These are phyloP conservation scores for Tetrahymena malaccensis DNA, from an alignment of 73 alveolate genomes.

Conservation along the genomic window DNA sequence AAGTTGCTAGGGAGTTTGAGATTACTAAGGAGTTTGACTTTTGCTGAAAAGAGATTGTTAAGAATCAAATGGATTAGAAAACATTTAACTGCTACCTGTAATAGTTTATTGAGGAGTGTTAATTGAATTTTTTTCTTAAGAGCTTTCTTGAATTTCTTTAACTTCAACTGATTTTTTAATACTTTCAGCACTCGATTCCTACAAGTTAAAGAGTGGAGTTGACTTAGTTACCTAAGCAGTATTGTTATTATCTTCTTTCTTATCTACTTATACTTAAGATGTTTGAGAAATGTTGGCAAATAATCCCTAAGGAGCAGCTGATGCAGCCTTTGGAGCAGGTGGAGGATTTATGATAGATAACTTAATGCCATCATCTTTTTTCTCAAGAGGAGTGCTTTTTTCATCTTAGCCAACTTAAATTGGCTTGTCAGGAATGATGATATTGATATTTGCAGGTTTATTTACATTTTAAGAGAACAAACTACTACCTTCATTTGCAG, in stretches of 20 bases:
- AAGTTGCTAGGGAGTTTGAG: background rate
- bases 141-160: background rate
- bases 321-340: background rate
- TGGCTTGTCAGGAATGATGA: background rate
- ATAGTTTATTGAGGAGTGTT: background rate
- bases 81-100: background rate
- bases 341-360: background rate
- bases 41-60: background rate
- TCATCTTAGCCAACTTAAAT: background rate
- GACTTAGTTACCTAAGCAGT: no score
- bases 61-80: background rate
- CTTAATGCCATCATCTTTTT: background rate
- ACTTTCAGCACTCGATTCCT: background rate
- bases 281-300: background rate
- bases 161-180: background rate
- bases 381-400: background rate
- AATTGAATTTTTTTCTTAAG: background rate
- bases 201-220: background rate
- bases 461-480: background rate
- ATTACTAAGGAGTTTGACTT: background rate
- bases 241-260: background rate
- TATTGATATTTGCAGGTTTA: background rate
- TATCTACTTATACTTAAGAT: background rate
- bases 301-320: background rate
- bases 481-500: background rate